Evolutionary conservation across 345 rosid species (phyloP), one percentile per base, ranked within the genome.

Genomic region (Eutrema yunnanense): DNA sequence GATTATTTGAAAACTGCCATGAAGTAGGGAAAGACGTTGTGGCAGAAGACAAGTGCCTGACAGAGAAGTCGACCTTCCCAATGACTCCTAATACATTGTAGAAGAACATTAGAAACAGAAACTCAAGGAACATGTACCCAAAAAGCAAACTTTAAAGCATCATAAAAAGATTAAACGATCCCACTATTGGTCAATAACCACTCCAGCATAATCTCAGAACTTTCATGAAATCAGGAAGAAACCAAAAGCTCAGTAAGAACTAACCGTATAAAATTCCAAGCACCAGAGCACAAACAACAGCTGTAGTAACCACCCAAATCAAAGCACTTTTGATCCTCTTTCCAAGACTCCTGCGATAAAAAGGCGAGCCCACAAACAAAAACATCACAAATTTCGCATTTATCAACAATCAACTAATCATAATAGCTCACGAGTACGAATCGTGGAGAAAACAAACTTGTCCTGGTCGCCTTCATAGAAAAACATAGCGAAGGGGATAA

Each of bases 401-500:
- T 14, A n/a, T 4, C n/a, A 62, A 32, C 65, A 38, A 40, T 27
- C 44, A 47, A 33, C 13, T 11, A 26, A 52, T n/a, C 30, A 37
- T 32, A 38, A 37, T 32, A 47, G 19, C 16, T 40, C 27, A 59
- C 2, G 40, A 42, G 57, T 29, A 5, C 59, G 77, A 71, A 51
- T 56, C 50, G 75, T 79, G 9, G 43, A 65, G 55, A 67, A 58
- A 29, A 85, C 94, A 54, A 43, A 94, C 98, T 89, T 94, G 83
- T 94, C 98, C 88, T 89, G 98, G 82, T 94, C 98, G 65, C 96
- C 98, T 82, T 94, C 98, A 67, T 94, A 94, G 89, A 80, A 94
- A 76, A 94, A 94, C 97, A 94, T 94, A 19, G 98, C 95, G 49
- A 94, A 94, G 8, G 98, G 98, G 62, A 94, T 94, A n/a, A 91